A percentile compares a stretch with the other conserved stretches of the same genome.
Conservation (phyloP, 768 basidiomycete species). For the Termitomyces sp. region DNA sequence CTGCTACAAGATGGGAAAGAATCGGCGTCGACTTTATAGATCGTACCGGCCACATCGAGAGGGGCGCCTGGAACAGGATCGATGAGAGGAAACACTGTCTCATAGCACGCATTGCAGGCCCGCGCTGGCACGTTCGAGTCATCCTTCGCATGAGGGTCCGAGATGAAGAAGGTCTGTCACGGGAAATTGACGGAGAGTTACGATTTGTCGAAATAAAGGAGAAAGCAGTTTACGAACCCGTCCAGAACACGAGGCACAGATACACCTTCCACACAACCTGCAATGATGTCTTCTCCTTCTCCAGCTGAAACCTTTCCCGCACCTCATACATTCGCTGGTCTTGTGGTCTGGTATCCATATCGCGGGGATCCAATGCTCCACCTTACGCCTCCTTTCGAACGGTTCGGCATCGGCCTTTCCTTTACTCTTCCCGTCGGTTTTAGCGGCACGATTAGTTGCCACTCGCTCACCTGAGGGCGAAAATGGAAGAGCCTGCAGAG, state of each 20-base stretch:
- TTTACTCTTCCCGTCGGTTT: slow-evolving; percentile 15
- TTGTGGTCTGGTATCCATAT: slow-evolving; percentile 90
- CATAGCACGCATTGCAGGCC: slow-evolving; percentile 84
- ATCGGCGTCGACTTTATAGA: slow-evolving; percentile 20
- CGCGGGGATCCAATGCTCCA: slow-evolving; percentile 84
- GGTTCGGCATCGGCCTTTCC: slow-evolving; percentile 12
- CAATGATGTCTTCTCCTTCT: slow-evolving; percentile 81
- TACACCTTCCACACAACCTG: slow-evolving; percentile 78
- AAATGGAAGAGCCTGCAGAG: slow-evolving; percentile 70
- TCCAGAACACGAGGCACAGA: slow-evolving; percentile 80
- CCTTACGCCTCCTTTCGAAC: slow-evolving; percentile 41
- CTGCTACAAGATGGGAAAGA: slow-evolving; percentile 48
- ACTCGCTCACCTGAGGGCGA: slow-evolving; percentile 47
- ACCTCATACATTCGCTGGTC: slow-evolving; percentile 83
- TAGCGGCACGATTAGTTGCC: slow-evolving; percentile 18
- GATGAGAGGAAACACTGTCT: slow-evolving; percentile 74
- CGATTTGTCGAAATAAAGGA: background rate
- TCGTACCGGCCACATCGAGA: slow-evolving; percentile 5
- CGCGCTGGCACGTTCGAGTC: slow-evolving; percentile 55
- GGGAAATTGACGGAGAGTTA: background rate
- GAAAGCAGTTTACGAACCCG: slow-evolving; percentile 44
- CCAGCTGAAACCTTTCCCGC: slow-evolving; percentile 73
- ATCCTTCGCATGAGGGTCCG: slow-evolving; percentile 46
- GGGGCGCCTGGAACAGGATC: slow-evolving; percentile 20
- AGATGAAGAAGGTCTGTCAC: slow-evolving; percentile 78